These are phyloP conservation scores for Candida verbasci DNA, from an alignment of 805 yeast species.

Conservation along the genomic window DNA sequence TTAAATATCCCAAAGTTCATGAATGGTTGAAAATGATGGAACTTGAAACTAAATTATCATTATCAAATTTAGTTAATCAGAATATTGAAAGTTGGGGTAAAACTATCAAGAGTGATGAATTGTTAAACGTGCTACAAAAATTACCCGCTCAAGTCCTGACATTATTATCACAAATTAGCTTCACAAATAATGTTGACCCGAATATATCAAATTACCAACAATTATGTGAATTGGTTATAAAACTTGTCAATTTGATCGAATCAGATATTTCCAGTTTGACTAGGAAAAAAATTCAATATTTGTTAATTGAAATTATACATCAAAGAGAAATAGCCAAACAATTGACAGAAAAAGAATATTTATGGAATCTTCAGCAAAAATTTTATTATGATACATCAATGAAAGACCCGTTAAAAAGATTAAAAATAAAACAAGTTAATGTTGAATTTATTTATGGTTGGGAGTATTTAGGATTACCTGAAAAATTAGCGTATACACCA, in stretches of 20 bases:
- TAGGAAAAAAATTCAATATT: conserved; percentile 48
- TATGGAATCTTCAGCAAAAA: conserved; percentile 53
- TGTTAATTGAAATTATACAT: conserved; percentile 67
- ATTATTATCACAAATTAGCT: conserved; percentile 52
- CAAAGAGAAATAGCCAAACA: conserved; percentile 39
- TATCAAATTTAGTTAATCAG: conserved; percentile 31
- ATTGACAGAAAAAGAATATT: conserved; percentile 14
- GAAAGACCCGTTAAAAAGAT: conserved; percentile 23
- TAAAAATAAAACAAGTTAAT: conserved; percentile 51
- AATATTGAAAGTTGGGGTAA: conserved; percentile 20
- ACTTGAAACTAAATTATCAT: conserved; percentile 41
- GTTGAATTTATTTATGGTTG: conserved; percentile 61
- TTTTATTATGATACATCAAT: conserved; percentile 33
- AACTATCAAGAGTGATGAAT: not conserved
- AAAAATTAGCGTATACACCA: conserved; percentile 73
- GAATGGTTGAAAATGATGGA: conserved; percentile 68
- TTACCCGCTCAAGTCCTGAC: conserved; percentile 56
- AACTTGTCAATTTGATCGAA: conserved; percentile 23
- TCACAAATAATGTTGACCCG: conserved; percentile 48
- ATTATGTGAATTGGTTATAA: conserved; percentile 10
- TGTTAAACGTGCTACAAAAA: conserved; percentile 26
- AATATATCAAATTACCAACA: not conserved
- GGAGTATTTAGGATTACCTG: conserved; percentile 76
- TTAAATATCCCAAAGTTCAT: conserved; percentile 39
- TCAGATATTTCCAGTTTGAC: conserved; percentile 19